phyloP scores from a whole-genome alignment of 495 filamentous ascomycete genomes.

The Xylaria sp. region DNA sequence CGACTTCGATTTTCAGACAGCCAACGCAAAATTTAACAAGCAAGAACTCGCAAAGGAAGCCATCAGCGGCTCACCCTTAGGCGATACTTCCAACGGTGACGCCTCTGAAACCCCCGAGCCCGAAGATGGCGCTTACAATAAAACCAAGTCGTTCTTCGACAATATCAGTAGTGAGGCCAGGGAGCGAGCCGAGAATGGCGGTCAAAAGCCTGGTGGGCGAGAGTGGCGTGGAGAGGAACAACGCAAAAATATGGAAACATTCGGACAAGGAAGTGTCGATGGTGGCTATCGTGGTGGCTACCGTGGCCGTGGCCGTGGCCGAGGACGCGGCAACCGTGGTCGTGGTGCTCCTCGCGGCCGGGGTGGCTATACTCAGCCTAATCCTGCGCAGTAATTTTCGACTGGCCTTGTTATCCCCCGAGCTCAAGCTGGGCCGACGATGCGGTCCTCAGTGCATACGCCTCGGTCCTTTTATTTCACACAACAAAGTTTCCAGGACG shows the following conservation, averaged over 20 bases:
- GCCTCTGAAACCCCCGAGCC: conserved; percentile 39
- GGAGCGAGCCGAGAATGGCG: conserved; percentile 78
- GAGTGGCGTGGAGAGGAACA: conserved; percentile 94
- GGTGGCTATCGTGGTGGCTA: conserved; percentile 77
- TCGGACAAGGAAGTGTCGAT: conserved; percentile 97
- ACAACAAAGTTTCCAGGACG: background rate
- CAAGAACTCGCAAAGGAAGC: conserved; percentile 92
- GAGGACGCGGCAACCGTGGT: conserved; percentile 57
- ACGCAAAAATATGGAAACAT: conserved; percentile 96
- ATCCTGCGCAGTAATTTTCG: conserved; percentile 10
- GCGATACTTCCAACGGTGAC: conserved; percentile 56
- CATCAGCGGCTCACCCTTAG: conserved; percentile 76
- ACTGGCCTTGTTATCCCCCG: background rate
- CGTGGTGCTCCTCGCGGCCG: conserved; percentile 56
- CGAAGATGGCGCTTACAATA: conserved; percentile 74
- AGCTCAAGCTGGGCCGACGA: background rate
- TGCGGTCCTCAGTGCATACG: background rate
- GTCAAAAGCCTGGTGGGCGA: conserved; percentile 74
- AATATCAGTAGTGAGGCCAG: conserved; percentile 94
- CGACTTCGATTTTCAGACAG: conserved; percentile 91
- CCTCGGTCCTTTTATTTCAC: background rate
- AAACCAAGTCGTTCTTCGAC: conserved; percentile 88
- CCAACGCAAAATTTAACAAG: conserved; percentile 99
- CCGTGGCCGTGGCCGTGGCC: conserved; percentile 70
- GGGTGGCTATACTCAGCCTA: conserved; percentile 38